Base-by-base conservation (phyloP, 768 basidiomycete genomes). In the Termitomyces sp. region DNA sequence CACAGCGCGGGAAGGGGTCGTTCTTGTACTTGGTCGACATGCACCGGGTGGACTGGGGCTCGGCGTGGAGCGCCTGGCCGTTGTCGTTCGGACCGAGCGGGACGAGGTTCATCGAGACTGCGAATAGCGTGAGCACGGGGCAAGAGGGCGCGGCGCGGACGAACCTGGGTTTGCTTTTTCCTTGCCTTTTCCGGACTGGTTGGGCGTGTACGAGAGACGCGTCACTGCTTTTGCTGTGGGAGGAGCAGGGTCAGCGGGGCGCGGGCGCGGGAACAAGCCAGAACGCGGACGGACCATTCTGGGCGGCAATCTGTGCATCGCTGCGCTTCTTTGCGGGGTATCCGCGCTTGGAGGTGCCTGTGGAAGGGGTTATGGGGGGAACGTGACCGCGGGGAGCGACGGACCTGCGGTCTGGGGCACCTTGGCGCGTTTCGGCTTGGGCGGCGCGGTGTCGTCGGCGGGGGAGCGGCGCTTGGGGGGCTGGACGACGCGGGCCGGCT, bases 21-120 rank as follows among this genome's bases (percentile, higher is more conserved):
- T 76, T 72, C 60, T 81, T 82, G 68, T 91, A 92, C 49, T 87
- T 80, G 64, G 84, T 87, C 0, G 90, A 90, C 90, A 92, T 92
- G 73, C 90, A 92, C 5, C 90, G 81, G 2, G 89, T 86, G 59
- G 83, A 85, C 58, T 92, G 90, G 26, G 87, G 74, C 65, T 92
- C 90, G 4, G 86, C 83, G 44, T 82, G 75, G 39, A 83, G 71
- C 2, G 75, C 67, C 2, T 44, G 52, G n/a, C 29, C 37, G 24
- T 70, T 68, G 70, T 62, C 31, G 65, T 51, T 24, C 70, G 74
- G 34, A 36, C 74, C 72, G 55, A 65, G 59, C 5, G 65, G 57
- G 12, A 73, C 67, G 39, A 76, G 66, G 51, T 65, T 65, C 71
- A 72, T 63, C 69, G 60, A 18, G 7, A 45, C 26, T 47, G 31